A percentile compares a stretch with the other conserved stretches of the same genome.
These are phyloP conservation scores for Eleusine indica DNA, from an alignment of 176 grass and related monocot genomes.

Conservation along the genomic window DNA sequence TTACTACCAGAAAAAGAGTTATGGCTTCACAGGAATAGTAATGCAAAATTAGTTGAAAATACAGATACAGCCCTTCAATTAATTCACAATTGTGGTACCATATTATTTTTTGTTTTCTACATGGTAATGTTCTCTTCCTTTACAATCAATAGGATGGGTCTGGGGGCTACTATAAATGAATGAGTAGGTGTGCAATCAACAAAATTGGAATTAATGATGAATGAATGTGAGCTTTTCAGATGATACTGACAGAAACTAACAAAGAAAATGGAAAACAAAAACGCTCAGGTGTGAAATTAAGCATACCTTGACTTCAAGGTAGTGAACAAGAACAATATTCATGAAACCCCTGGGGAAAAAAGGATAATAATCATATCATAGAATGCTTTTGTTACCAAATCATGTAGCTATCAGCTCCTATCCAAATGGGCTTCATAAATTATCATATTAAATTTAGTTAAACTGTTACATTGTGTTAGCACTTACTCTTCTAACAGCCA, in stretches of 20 bases:
- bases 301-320: slow-evolving; percentile 94
- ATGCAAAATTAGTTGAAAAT: slow-evolving; percentile 1
- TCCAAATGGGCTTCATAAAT: slow-evolving; percentile 13
- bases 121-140: neutral
- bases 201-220: neutral
- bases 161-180: neutral
- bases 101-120: neutral
- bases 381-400: neutral
- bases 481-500: slow-evolving; percentile 99
- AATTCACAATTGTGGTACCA: neutral
- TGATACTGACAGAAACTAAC: slow-evolving; percentile 1
- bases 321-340: slow-evolving; percentile 99
- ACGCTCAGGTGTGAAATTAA: neutral
- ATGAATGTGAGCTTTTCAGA: neutral
- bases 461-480: slow-evolving; percentile 8
- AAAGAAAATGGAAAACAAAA: neutral
- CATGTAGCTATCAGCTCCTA: slow-evolving; percentile 20
- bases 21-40: neutral
- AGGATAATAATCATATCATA: slow-evolving; percentile 32
- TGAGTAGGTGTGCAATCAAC: neutral
- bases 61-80: neutral
- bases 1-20: neutral
- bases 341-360: slow-evolving; percentile 81
- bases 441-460: slow-evolving; percentile 26
- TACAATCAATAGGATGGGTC: neutral